phyloP scores from a whole-genome alignment of 768 basidiomycete genomes.

The Boletus sensibilis region DNA sequence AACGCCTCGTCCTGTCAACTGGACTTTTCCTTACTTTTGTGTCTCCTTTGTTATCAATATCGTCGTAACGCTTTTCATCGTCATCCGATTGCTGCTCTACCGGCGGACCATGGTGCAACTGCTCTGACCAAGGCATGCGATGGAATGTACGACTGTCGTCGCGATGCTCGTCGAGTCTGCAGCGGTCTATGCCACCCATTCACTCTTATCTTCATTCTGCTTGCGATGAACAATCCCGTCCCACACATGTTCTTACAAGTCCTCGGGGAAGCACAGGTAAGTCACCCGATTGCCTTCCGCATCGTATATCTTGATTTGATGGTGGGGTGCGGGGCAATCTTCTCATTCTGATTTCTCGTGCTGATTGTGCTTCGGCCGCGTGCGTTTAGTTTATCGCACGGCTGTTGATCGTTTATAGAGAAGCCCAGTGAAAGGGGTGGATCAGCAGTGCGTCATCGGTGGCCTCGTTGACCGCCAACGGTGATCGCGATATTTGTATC shows the following conservation, averaged over 20 bases:
- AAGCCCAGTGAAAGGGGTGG: constrained; percentile 41
- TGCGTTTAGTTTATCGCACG: constrained; percentile 35
- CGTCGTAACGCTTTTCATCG: constrained; percentile 25
- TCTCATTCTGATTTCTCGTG: background rate
- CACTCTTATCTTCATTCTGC: constrained; percentile 29
- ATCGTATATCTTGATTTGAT: background rate
- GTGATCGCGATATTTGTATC: constrained; percentile 13
- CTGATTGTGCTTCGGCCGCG: background rate
- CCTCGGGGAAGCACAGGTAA: constrained; percentile 35
- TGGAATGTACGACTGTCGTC: constrained; percentile 26
- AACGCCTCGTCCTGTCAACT: constrained; percentile 16
- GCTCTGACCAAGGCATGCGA: constrained; percentile 23
- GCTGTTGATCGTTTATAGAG: constrained; percentile 38
- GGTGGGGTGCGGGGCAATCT: background rate
- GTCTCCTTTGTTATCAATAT: constrained; percentile 30
- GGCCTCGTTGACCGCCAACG: background rate
- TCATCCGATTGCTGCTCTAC: constrained; percentile 27
- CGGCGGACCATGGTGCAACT: constrained; percentile 18
- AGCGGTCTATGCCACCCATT: constrained; percentile 28
- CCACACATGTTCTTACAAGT: constrained; percentile 36
- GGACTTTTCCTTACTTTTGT: constrained; percentile 29
- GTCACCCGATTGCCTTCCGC: background rate
- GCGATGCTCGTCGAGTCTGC: constrained; percentile 31
- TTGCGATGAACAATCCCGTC: constrained; percentile 16
- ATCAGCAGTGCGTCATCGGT: constrained; percentile 17